These are phyloP conservation scores for Puccinia polysora DNA, from an alignment of 1,284 basidiomycete species.

Conservation along the genomic window DNA sequence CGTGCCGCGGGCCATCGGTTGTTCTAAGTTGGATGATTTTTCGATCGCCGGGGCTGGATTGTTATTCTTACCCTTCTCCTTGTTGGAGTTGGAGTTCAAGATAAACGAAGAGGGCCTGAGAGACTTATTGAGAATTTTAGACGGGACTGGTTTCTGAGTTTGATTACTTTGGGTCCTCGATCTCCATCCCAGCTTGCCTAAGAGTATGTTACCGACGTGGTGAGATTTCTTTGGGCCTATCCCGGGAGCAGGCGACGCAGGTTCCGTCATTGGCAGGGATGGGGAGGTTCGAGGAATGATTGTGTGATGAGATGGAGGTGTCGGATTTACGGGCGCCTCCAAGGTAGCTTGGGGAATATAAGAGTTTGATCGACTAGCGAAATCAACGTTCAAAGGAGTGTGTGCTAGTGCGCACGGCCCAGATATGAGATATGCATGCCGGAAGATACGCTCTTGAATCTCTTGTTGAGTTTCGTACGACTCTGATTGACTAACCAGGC, in stretches of 20 bases:
- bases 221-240: not conserved
- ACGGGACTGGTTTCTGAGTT: not conserved
- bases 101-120: conserved; percentile 14
- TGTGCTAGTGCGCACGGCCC: not conserved
- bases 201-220: conserved; percentile 8
- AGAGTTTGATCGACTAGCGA: not conserved
- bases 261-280: not conserved
- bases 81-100: not conserved
- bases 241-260: not conserved
- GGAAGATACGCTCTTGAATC: conserved; percentile 10
- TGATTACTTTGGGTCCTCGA: not conserved
- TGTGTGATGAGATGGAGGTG: not conserved
- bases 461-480: conserved; percentile 20
- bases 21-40: not conserved
- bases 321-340: not conserved
- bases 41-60: too few relatives aligned
- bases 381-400: not conserved
- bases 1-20: not conserved
- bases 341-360: conserved; percentile 5
- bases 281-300: not conserved
- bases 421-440: not conserved
- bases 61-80: not conserved
- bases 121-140: not conserved
- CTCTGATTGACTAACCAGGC: not conserved
- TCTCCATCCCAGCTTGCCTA: conserved; percentile 15